phyloP scores from a whole-genome alignment of 345 rosid genomes.

The Bruguiera gymnorhiza region DNA sequence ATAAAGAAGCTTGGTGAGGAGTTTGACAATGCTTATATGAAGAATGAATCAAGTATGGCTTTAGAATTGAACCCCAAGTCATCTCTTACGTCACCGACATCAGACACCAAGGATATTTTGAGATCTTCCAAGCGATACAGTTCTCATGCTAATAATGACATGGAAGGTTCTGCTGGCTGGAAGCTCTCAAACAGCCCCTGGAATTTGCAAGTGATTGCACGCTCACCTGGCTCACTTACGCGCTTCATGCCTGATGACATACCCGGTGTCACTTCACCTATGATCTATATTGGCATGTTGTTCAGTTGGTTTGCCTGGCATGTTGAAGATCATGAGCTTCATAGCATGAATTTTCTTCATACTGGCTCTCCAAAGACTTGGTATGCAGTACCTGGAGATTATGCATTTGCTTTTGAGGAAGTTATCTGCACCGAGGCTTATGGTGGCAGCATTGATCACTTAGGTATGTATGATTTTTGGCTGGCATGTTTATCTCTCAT shows the following conservation, averaged over 20 bases:
- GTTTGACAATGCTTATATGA: constrained; percentile 23
- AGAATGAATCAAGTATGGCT: constrained; percentile 20
- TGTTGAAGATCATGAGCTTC: constrained; percentile 99
- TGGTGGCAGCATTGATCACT: constrained; percentile 73
- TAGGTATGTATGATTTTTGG: constrained; percentile 47
- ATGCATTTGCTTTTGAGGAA: constrained; percentile 88
- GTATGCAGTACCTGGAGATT: constrained; percentile 94
- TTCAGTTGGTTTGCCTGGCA: constrained; percentile 99
- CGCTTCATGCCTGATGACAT: constrained; percentile 99
- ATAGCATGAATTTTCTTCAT: constrained; percentile 97
- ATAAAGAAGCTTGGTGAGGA: constrained; percentile 19
- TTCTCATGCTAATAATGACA: constrained; percentile 42
- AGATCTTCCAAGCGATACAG: constrained; percentile 42
- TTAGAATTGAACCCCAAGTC: constrained; percentile 25
- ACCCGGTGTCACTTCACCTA: constrained; percentile 97
- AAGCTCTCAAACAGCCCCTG: constrained; percentile 98
- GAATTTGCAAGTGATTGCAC: constrained; percentile 95
- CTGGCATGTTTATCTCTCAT: background rate
- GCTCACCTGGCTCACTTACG: constrained; percentile 94
- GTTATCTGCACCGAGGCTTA: constrained; percentile 69
- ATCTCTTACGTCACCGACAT: constrained; percentile 30
- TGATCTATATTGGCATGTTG: constrained; percentile 96
- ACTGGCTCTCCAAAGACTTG: constrained; percentile 93
- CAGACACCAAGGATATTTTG: constrained; percentile 27
- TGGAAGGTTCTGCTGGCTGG: constrained; percentile 98